phyloP scores from a whole-genome alignment of 805 yeast species.

The Danielozyma ontarioensis region DNA sequence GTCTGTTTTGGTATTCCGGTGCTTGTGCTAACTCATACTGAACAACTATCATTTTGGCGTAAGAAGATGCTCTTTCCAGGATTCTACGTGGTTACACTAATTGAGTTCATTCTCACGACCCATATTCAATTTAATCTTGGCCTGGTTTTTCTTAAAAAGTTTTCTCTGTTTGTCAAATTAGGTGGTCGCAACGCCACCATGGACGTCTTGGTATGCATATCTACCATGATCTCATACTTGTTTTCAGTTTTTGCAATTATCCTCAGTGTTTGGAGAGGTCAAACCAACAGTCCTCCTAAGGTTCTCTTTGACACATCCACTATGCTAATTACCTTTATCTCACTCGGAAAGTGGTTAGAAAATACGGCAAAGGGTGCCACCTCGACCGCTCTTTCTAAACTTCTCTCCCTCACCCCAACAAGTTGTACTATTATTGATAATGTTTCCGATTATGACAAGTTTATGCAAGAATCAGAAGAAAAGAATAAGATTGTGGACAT shows the following conservation, averaged over 20 bases:
- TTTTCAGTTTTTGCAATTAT: slow-evolving; percentile 67
- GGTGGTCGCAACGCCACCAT: slow-evolving; percentile 63
- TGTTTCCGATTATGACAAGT: slow-evolving; percentile 16
- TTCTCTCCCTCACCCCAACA: slow-evolving; percentile 77
- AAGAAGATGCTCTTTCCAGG: slow-evolving; percentile 48
- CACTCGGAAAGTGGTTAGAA: slow-evolving; percentile 88
- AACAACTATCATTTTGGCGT: slow-evolving; percentile 25
- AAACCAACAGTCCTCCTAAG: slow-evolving; percentile 47
- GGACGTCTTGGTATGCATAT: slow-evolving; percentile 85
- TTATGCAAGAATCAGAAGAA: slow-evolving; percentile 7
- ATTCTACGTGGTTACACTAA: slow-evolving; percentile 54
- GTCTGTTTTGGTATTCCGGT: slow-evolving; percentile 61
- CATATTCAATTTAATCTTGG: slow-evolving; percentile 70
- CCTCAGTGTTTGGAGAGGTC: slow-evolving; percentile 40
- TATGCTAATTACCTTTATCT: slow-evolving; percentile 79
- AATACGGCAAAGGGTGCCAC: slow-evolving; percentile 92
- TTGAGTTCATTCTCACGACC: slow-evolving; percentile 53
- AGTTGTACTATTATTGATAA: slow-evolving; percentile 61
- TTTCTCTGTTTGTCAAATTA: slow-evolving; percentile 61
- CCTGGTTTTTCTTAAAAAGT: slow-evolving; percentile 55
- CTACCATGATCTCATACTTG: slow-evolving; percentile 72
- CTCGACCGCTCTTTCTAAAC: slow-evolving; percentile 76
- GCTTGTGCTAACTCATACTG: slow-evolving; percentile 45
- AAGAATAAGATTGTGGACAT: slow-evolving; percentile 17
- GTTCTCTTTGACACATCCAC: slow-evolving; percentile 81